phyloP scores from a whole-genome alignment of 306 rosid species.

The Gastrolobium villosum region DNA sequence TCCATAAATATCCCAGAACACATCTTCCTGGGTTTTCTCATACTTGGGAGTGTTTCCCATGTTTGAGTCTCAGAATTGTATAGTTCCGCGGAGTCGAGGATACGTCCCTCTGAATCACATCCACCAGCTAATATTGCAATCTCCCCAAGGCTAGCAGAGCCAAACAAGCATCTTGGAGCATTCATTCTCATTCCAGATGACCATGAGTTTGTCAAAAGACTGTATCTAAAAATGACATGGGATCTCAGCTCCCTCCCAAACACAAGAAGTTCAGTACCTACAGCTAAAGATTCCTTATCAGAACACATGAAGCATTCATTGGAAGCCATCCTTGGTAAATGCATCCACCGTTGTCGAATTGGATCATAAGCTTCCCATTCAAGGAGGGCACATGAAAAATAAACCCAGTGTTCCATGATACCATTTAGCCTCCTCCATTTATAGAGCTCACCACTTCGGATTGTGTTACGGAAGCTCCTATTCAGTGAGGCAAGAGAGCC shows the following conservation, averaged over 20 bases:
- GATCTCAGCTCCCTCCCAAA: constrained; percentile 81
- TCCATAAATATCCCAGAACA: constrained; percentile 96
- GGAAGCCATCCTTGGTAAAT: constrained; percentile 86
- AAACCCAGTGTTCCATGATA: constrained; percentile 89
- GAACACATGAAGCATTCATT: constrained; percentile 91
- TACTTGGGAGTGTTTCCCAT: constrained; percentile 76
- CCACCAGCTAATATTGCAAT: constrained; percentile 97
- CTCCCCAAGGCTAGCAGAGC: constrained; percentile 92
- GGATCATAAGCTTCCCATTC: constrained; percentile 98
- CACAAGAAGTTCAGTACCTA: constrained; percentile 95
- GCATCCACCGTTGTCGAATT: constrained; percentile 76
- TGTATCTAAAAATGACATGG: constrained; percentile 80
- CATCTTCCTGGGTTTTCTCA: constrained; percentile 89
- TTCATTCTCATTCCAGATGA: constrained; percentile 82
- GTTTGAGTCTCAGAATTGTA: constrained; percentile 86
- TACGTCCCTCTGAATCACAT: constrained; percentile 80
- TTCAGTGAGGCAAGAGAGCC: constrained; percentile 78
- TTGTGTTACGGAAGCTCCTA: constrained; percentile 68
- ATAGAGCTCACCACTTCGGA: constrained; percentile 83
- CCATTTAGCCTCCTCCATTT: constrained; percentile 74
- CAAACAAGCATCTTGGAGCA: constrained; percentile 90
- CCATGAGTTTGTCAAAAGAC: constrained; percentile 93
- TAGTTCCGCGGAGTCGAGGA: constrained; percentile 78
- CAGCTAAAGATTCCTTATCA: constrained; percentile 95
- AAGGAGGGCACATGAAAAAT: constrained; percentile 79